Evolutionary conservation across 768 basidiomycete species (phyloP), one percentile per base, ranked within the genome.

Genomic region (Kwoniella dendrophila): DNA sequence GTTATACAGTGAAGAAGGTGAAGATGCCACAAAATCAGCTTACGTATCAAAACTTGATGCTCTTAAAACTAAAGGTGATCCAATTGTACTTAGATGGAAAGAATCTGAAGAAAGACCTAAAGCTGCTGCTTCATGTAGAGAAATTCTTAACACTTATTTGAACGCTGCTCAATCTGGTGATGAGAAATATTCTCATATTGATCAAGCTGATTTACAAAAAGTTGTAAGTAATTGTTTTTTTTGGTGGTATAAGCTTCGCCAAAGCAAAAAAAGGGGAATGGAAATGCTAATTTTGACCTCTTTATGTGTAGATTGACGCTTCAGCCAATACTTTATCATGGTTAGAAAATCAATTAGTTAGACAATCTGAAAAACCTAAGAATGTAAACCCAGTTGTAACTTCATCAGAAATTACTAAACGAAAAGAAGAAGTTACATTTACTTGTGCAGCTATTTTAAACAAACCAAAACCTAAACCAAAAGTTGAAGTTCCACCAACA

Each of bases 1-100:
- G 95, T 84, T 99, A 30, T 98, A 98, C 86, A 85, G 87, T 36
- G 94, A 97, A 64, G 96, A 97, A 71, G 86, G 94, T 70, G 95
- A 97, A 81, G 93, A 97, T 61, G 90, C 95, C 36, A 86, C 85
- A 75, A 99, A 98, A 81, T 95, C 92, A 0, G 90, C 88, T n/a
- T 98, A 99, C 81, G 87, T 92, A 70, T 67, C 83, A 33, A 87
- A 88, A 56, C 86, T 97, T 62, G 90, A 93, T 66, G 82, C 83
- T 2, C 87, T 96, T 79, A 92, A 94, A 80, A 84, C 81, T 45
- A 83, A 93, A 67, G 93, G 93, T 29, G 90, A 92, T 83, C 90
- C 90, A 48, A 86, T 98, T 82, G 83, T 86, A 59, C 83, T 86
- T 79, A 89, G 95, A 49, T 90, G 84, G 83, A 86, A 84, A 69